Evolutionary conservation across 2,329 filamentous ascomycete species (phyloP), one percentile per base, ranked within the genome.

Genomic region (Clonostachys sp.): DNA sequence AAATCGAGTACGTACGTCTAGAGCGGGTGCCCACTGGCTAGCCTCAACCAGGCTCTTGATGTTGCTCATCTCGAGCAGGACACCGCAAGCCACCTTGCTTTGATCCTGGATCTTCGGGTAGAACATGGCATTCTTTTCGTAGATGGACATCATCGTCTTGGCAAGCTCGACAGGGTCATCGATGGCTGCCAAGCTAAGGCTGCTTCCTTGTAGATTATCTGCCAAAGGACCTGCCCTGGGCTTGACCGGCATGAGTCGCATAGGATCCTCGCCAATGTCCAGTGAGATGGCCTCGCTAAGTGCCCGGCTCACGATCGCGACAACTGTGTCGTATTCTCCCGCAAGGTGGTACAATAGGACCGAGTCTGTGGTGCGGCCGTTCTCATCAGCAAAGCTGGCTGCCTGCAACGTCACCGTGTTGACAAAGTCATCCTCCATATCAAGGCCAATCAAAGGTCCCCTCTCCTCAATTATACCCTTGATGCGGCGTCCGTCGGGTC

Each of bases 261-360:
- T 77, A 16, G 86, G 83, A 49, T 90, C 85, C 57, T 94, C 86
- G 46, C 90, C 91, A 57, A 96, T 80, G 58, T 95, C 91, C 12
- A 92, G 78, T 12, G 89, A 86, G 50, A 97, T 84, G 41, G 90
- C 89, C 65, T 97, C 91, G 48, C 91, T 95, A 35, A 99, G 77
- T 5, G 91, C 87, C 38, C 91, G 86, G 67, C 91, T 96, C 60
- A 97, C 82, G 54, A 97, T 92, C 24, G 81, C 75, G 41, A 96
- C 83, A n/a, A 97, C 95, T 46, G 85, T 91, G 64, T 99, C 91
- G 63, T 95, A 97, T 64, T 99, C 91, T 59, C 90, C 89, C 0
- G 94, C 92, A 41, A 99, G 77, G 65, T 99, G 92, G 65, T 95
- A 97, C 45, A 99, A 77, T 45, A 99, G 77, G 13, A 97, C 92